Evolutionary conservation across 768 basidiomycete genomes (phyloP).

Genomic region (Lactarius sp.): DNA sequence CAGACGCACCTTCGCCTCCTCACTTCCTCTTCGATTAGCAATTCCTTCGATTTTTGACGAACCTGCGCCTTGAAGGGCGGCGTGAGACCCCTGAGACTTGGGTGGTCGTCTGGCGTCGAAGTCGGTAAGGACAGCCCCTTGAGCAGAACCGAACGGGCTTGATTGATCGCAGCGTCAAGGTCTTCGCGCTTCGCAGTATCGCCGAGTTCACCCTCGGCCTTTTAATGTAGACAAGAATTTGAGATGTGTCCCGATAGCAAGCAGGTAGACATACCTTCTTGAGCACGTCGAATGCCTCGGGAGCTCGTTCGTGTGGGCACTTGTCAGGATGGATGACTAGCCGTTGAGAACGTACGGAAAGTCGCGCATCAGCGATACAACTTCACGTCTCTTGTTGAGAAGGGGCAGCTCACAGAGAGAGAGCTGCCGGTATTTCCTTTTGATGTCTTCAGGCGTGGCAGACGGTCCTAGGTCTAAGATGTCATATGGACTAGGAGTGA

Average conservation of each 20-base stretch:
- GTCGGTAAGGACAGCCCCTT: constrained; percentile 57
- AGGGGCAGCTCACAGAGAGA: constrained; percentile 62
- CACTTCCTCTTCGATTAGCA: constrained; percentile 88
- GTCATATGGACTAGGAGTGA: constrained; percentile 75
- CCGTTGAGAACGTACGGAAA: constrained; percentile 40
- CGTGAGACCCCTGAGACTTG: constrained; percentile 45
- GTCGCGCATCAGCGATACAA: constrained; percentile 20
- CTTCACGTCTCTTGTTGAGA: constrained; percentile 14
- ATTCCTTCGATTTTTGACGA: constrained; percentile 68
- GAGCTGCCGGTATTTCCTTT: constrained; percentile 81
- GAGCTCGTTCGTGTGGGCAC: constrained; percentile 78
- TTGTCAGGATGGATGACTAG: constrained; percentile 99
- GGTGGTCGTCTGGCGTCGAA: constrained; percentile 54
- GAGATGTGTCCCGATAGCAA: background rate
- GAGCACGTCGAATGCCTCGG: constrained; percentile 89
- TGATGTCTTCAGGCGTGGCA: constrained; percentile 75
- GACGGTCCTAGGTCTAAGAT: constrained; percentile 74
- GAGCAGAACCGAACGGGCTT: constrained; percentile 67
- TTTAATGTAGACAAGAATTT: background rate
- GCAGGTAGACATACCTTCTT: constrained; percentile 65
- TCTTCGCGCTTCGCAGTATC: constrained; percentile 77
- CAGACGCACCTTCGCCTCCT: constrained; percentile 68
- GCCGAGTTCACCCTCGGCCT: constrained; percentile 83
- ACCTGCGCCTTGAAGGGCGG: constrained; percentile 68
- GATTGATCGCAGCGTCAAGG: constrained; percentile 70